Percentiles rank a stretch among this genome's conserved stretches.
Evolutionary conservation across 176 grass and related monocot species (phyloP).

Genomic region (Eleusine coracana): DNA sequence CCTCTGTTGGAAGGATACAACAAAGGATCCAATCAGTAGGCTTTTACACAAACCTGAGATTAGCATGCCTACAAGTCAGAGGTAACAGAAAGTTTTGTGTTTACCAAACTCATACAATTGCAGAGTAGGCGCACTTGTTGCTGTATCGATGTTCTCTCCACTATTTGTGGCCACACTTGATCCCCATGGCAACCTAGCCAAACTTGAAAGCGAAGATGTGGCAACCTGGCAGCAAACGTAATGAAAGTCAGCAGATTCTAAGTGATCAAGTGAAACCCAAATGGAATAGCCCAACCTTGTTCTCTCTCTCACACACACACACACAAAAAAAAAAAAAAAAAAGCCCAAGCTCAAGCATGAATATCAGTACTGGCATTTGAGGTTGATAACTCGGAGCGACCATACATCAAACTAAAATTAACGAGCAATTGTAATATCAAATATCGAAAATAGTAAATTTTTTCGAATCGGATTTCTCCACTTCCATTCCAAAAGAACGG

Average conservation of each 20-base stretch:
- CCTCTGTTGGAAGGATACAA: constrained; percentile 67
- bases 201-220: constrained; percentile 87
- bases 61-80: not conserved
- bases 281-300: not conserved
- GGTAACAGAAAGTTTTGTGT: constrained; percentile 17
- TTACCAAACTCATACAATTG: constrained; percentile 99
- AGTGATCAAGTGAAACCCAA: not conserved
- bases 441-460: not conserved
- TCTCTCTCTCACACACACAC: no score
- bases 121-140: constrained; percentile 38
- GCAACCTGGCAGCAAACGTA: constrained; percentile 44
- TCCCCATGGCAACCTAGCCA: constrained; percentile 88
- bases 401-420: not conserved
- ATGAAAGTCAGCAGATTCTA: not conserved
- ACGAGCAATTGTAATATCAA: not conserved
- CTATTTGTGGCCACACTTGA: constrained; percentile 58
- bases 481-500: no score
- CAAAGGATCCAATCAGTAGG: constrained; percentile 11
- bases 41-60: not conserved
- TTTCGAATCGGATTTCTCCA: no score
- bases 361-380: not conserved
- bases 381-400: not conserved
- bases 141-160: not conserved
- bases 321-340: no score
- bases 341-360: not conserved